phyloP scores from a whole-genome alignment of 1,139 yeast genomes.

The Taphrina pruni region DNA sequence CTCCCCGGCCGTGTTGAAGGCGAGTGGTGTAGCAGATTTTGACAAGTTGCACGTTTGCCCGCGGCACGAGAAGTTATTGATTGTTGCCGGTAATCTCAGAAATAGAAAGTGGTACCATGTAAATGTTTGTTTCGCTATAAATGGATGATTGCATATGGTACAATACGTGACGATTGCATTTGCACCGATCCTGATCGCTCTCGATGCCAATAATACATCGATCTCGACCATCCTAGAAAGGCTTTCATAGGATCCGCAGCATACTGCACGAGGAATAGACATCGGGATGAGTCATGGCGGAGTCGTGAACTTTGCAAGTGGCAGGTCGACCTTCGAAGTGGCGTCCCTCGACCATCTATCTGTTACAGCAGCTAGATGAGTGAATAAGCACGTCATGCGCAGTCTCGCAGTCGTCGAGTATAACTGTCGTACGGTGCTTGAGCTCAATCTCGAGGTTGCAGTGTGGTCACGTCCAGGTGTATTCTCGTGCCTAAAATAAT shows the following conservation, averaged over 20 bases:
- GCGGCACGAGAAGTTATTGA: neutral
- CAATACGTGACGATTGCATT: no score
- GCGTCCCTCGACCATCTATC: neutral
- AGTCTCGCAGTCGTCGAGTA: neutral
- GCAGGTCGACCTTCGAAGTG: neutral
- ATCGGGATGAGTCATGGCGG: no score
- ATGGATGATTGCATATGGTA: no score
- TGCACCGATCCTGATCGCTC: no score
- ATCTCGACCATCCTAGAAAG: no score
- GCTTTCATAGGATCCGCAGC: no score
- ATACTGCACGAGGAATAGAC: no score
- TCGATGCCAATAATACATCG: no score
- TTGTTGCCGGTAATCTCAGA: neutral
- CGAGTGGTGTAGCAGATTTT: neutral
- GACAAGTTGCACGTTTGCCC: neutral
- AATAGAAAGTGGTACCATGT: neutral
- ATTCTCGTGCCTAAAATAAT: neutral
- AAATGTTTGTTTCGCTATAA: no score
- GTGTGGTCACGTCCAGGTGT: neutral
- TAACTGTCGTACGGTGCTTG: neutral
- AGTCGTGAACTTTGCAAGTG: neutral
- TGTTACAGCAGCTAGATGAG: conserved; percentile 3
- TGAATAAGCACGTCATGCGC: conserved; percentile 2
- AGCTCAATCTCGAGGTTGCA: neutral
- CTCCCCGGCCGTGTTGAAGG: no score